Evolutionary conservation across 208 protist species (phyloP).

Genomic region (Trypanosomatidae sp.): DNA sequence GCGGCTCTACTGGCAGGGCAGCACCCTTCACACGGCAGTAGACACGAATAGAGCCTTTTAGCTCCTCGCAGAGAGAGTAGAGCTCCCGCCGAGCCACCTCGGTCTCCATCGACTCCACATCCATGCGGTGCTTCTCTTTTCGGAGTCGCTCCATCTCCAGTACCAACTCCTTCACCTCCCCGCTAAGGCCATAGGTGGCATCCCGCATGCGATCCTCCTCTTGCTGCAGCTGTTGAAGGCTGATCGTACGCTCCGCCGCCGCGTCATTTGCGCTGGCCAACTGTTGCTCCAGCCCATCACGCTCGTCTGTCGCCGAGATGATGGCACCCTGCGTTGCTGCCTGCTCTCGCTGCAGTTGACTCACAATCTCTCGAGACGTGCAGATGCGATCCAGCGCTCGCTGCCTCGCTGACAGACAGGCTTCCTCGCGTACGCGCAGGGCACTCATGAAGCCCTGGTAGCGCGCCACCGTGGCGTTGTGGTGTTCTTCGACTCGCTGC

Average conservation of each 20-base stretch:
- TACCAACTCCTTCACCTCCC: slow-evolving; percentile 73
- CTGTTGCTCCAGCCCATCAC: slow-evolving; percentile 28
- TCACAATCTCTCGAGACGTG: slow-evolving; percentile 20
- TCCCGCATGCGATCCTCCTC: slow-evolving; percentile 71
- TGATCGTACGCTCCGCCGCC: slow-evolving; percentile 15
- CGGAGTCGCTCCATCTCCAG: slow-evolving; percentile 52
- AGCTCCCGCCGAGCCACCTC: slow-evolving; percentile 77
- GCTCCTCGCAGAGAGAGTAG: slow-evolving; percentile 76
- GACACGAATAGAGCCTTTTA: slow-evolving; percentile 91
- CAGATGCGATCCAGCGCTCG: slow-evolving; percentile 33
- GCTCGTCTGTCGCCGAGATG: slow-evolving; percentile 47
- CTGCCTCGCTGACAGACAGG: slow-evolving; percentile 34
- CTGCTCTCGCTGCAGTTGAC: slow-evolving; percentile 22
- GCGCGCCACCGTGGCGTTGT: slow-evolving; percentile 23
- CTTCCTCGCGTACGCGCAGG: slow-evolving; percentile 35
- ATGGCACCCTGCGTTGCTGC: slow-evolving; percentile 58
- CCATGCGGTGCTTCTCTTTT: slow-evolving; percentile 20
- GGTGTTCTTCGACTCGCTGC: slow-evolving; percentile 6
- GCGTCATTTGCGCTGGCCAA: slow-evolving; percentile 19
- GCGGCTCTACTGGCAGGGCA: not conserved
- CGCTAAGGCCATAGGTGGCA: slow-evolving; percentile 62
- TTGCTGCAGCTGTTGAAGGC: slow-evolving; percentile 25
- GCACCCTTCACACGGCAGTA: slow-evolving; percentile 88
- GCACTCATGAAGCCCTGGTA: slow-evolving; percentile 14
- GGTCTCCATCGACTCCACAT: slow-evolving; percentile 41